These are phyloP conservation scores for Pseudisothecium myosuroides DNA, from an alignment of 225 moss, liverwort and hornwort genomes.

Conservation along the genomic window DNA sequence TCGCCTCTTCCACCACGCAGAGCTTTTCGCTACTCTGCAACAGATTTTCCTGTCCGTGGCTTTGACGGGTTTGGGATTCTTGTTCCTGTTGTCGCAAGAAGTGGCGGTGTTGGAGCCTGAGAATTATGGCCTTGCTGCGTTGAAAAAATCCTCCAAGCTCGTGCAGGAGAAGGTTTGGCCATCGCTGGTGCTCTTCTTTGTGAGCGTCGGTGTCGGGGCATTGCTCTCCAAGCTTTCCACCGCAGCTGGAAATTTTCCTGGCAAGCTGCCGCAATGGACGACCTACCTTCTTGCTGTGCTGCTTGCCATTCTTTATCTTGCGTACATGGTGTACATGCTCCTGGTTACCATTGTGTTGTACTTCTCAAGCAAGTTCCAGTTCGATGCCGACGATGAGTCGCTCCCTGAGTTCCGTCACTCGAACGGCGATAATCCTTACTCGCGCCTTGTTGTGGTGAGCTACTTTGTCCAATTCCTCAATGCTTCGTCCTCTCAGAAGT, in stretches of 20 bases:
- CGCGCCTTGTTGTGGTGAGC: constrained; percentile 27
- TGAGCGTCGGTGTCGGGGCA: not conserved
- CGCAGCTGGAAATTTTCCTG: not conserved
- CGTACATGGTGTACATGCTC: constrained; percentile 6
- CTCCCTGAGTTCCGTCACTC: not conserved
- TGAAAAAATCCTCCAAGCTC: constrained; percentile 19
- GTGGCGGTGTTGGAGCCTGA: constrained; percentile 23
- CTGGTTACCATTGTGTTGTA: constrained; percentile 18
- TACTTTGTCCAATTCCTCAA: not conserved
- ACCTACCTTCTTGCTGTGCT: not conserved
- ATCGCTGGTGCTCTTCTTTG: constrained; percentile 1
- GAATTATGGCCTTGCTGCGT: constrained; percentile 12
- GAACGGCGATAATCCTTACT: constrained; percentile 11
- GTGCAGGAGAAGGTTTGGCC: constrained; percentile 17
- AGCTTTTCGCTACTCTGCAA: not conserved
- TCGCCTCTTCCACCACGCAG: not conserved
- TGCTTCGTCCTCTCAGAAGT: not conserved
- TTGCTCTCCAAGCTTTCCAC: not conserved
- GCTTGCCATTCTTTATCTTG: not conserved
- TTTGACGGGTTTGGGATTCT: not conserved
- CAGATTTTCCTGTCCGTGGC: not conserved
- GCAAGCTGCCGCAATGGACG: constrained; percentile 10
- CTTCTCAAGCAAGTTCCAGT: constrained; percentile 30
- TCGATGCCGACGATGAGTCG: constrained; percentile 8
- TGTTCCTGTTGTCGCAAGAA: constrained; percentile 17